Evolutionary conservation across 2,329 filamentous ascomycete genomes (phyloP).

Genomic region (Setomelanomma holmii): DNA sequence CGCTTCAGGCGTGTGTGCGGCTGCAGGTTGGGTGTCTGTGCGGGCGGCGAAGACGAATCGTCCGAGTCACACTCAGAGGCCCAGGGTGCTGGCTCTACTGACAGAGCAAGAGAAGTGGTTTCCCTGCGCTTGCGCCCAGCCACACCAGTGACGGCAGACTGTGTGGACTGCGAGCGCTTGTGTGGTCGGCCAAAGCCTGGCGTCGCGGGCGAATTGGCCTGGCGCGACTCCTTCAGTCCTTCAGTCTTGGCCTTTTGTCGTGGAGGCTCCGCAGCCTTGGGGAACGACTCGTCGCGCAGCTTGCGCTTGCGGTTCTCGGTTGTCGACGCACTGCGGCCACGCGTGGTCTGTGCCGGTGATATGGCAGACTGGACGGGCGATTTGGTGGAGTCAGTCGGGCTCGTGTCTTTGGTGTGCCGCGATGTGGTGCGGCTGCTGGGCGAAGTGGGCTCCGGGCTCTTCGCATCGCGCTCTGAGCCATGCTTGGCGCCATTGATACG

Average conservation of each 20-base stretch:
- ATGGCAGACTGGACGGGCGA: conserved; percentile 34
- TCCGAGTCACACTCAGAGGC: conserved; percentile 46
- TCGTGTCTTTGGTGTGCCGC: conserved; percentile 44
- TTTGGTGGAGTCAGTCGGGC: conserved; percentile 36
- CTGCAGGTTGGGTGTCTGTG: conserved; percentile 37
- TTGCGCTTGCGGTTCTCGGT: conserved; percentile 51
- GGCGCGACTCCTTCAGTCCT: conserved; percentile 39
- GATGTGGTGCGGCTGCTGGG: conserved; percentile 44
- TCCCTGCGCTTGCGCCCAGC: conserved; percentile 45
- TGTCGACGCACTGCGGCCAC: conserved; percentile 48
- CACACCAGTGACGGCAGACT: conserved; percentile 39
- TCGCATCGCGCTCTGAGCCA: conserved; percentile 38
- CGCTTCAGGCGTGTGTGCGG: conserved; percentile 61
- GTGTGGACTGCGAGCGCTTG: conserved; percentile 49
- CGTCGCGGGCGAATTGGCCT: conserved; percentile 43
- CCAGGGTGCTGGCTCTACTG: conserved; percentile 40
- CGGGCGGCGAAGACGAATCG: conserved; percentile 44
- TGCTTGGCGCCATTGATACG: conserved; percentile 41
- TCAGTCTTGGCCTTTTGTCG: conserved; percentile 50
- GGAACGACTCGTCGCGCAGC: conserved; percentile 45
- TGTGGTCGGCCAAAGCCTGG: conserved; percentile 44
- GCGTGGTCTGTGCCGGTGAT: conserved; percentile 35
- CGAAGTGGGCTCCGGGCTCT: conserved; percentile 44
- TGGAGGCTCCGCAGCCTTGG: conserved; percentile 46
- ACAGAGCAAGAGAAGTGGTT: conserved; percentile 37